Conservation (phyloP, 1,284 basidiomycete genomes). For the Pyrrhoderma lamaoense region DNA sequence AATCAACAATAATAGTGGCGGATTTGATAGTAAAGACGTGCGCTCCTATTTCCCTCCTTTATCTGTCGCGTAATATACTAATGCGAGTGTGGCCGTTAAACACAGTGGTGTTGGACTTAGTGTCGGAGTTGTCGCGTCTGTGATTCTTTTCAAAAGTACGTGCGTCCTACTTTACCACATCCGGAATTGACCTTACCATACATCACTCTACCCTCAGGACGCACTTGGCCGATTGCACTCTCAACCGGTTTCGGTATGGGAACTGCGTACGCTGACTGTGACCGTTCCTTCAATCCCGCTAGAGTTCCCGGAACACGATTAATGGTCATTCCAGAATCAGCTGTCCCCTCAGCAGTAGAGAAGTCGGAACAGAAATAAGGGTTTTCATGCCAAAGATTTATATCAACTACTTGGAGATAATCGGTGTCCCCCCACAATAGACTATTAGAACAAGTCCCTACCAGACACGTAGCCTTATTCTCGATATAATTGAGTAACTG, state of each 20-base stretch:
- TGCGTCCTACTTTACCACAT: slow-evolving; percentile 24
- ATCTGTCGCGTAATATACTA: slow-evolving; percentile 4
- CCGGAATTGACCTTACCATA: slow-evolving; percentile 11
- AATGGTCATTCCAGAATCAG: slow-evolving; percentile 34
- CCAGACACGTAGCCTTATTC: no score
- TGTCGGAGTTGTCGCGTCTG: slow-evolving; percentile 89
- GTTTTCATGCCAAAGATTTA: no score
- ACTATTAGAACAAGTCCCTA: no score
- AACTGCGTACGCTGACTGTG: slow-evolving; percentile 91
- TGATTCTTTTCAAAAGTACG: slow-evolving; percentile 92
- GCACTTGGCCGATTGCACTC: slow-evolving; percentile 93
- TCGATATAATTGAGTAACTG: no score
- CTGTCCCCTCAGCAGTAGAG: slow-evolving; percentile 23
- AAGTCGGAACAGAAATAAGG: slow-evolving; percentile 10
- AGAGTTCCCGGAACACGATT: slow-evolving; percentile 87
- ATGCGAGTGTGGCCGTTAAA: slow-evolving; percentile 26
- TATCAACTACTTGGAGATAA: no score
- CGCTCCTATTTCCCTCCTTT: slow-evolving; percentile 24
- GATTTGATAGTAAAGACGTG: slow-evolving; percentile 76
- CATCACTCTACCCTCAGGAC: slow-evolving; percentile 63
- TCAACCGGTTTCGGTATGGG: slow-evolving; percentile 87
- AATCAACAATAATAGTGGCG: slow-evolving; percentile 51
- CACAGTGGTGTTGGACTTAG: slow-evolving; percentile 89
- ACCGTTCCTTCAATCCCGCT: slow-evolving; percentile 92
- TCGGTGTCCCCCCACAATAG: no score